Conservation (phyloP, 2,329 filamentous ascomycete species). For the Aspergillus puulaauensis region DNA sequence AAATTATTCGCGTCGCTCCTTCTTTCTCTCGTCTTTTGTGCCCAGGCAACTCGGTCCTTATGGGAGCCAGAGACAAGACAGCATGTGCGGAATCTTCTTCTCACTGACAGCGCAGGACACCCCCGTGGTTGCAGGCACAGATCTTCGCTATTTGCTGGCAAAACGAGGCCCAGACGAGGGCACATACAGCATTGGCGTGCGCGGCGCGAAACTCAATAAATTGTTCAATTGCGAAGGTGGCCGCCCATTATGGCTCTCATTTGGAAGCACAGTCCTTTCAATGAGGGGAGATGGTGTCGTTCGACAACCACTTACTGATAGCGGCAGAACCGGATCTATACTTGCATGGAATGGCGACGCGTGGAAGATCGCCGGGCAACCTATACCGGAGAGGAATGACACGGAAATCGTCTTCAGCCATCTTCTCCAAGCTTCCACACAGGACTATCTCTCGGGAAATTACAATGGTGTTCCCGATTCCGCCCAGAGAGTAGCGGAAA, state of each 20-base stretch:
- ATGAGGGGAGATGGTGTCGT: constrained; percentile 74
- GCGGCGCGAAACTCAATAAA: constrained; percentile 14
- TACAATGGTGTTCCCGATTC: constrained; percentile 14
- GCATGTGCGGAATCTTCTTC: constrained; percentile 55
- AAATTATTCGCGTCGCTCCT: constrained; percentile 2
- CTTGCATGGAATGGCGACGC: constrained; percentile 98
- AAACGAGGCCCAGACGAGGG: constrained; percentile 47
- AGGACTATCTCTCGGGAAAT: background rate
- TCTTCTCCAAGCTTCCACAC: constrained; percentile 49
- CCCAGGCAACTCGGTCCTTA: background rate
- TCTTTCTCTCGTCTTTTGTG: background rate
- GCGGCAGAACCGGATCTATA: constrained; percentile 55
- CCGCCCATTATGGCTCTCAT: constrained; percentile 52
- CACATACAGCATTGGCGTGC: constrained; percentile 20
- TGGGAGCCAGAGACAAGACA: constrained; percentile 11
- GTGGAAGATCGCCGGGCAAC: constrained; percentile 67
- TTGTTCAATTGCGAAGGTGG: constrained; percentile 16
- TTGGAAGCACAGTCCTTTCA: constrained; percentile 84
- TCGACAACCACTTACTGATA: constrained; percentile 69
- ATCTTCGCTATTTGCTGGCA: constrained; percentile 34
- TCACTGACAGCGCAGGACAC: constrained; percentile 40
- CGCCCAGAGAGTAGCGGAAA: constrained; percentile 36
- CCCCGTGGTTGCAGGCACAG: constrained; percentile 30
- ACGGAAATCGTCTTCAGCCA: constrained; percentile 66
- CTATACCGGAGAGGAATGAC: constrained; percentile 77